These are phyloP conservation scores for Heritiera fomes DNA, from an alignment of 345 rosid species.

Conservation along the genomic window DNA sequence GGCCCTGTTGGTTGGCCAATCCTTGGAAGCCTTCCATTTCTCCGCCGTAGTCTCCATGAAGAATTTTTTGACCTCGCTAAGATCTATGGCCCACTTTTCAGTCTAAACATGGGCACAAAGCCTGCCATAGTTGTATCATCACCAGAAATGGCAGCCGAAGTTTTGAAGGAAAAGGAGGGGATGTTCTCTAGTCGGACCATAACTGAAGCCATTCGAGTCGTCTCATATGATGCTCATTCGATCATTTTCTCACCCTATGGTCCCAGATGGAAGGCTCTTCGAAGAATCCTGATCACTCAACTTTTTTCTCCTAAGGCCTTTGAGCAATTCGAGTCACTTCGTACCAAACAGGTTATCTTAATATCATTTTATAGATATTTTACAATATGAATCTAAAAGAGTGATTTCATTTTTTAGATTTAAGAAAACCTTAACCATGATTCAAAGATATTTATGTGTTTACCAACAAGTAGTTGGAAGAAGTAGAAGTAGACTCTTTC, in stretches of 20 bases:
- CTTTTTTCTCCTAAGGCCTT: conserved; percentile 22
- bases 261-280: conserved; percentile 26
- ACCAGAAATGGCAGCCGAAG: conserved; percentile 18
- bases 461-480: no score
- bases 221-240: conserved; percentile 25
- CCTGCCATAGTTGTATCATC: conserved; percentile 24
- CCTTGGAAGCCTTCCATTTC: conserved; percentile 22
- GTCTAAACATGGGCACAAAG: conserved; percentile 17
- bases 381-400: neutral
- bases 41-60: conserved; percentile 16
- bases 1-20: conserved; percentile 27
- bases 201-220: conserved; percentile 22
- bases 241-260: conserved; percentile 26
- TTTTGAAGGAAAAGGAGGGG: conserved; percentile 18
- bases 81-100: conserved; percentile 11
- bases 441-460: no score
- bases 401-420: no score
- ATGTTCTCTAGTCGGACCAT: conserved; percentile 21
- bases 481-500: no score
- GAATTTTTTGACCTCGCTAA: conserved; percentile 21
- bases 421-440: no score
- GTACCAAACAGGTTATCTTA: conserved; percentile 11
- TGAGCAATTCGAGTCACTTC: conserved; percentile 15
- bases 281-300: conserved; percentile 23
- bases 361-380: neutral